phyloP scores from a whole-genome alignment of 2,329 filamentous ascomycete species.

The Plectosphaerella cucumerina region DNA sequence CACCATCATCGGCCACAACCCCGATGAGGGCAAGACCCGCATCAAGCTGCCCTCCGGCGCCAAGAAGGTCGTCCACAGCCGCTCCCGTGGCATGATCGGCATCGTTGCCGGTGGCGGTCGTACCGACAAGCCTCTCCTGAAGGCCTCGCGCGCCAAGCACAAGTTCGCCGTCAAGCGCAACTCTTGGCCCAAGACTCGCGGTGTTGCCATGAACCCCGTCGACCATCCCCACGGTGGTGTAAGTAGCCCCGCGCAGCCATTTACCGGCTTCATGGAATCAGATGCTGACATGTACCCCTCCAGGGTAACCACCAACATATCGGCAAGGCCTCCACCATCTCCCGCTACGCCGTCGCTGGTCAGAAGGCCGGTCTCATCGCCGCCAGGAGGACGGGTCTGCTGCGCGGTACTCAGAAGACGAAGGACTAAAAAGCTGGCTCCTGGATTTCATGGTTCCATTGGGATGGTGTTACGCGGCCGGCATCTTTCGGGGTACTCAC shows the following conservation, averaged over 20 bases:
- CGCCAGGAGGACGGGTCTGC: conserved; percentile 98
- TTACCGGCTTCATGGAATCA: conserved; percentile 1
- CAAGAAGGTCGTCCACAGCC: conserved; percentile 97
- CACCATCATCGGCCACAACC: conserved; percentile 96
- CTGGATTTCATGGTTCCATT: conserved; percentile 50
- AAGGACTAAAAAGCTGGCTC: conserved; percentile 71
- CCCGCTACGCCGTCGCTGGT: conserved; percentile 93
- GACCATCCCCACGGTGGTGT: conserved; percentile 97
- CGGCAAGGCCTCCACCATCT: conserved; percentile 99
- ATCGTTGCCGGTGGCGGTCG: conserved; percentile 99
- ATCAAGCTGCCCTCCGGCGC: conserved; percentile 98
- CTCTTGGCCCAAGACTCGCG: conserved; percentile 99
- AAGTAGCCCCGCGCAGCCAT: no score
- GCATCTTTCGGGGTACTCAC: conserved; percentile 53
- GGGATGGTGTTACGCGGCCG: conserved; percentile 65
- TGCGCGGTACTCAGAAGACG: conserved; percentile 99
- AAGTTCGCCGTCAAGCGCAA: conserved; percentile 99
- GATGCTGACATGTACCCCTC: conserved; percentile 36
- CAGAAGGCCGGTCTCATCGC: conserved; percentile 99
- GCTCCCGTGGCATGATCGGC: conserved; percentile 95
- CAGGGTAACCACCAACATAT: conserved; percentile 99
- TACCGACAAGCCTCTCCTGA: conserved; percentile 99
- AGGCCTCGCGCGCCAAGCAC: conserved; percentile 99
- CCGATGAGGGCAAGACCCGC: conserved; percentile 98
- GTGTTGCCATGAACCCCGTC: conserved; percentile 99